Evolutionary conservation across 169 alveolate genomes (phyloP), one percentile per base, ranked within the genome.

Genomic region (Cryptosporidium ubiquitum): DNA sequence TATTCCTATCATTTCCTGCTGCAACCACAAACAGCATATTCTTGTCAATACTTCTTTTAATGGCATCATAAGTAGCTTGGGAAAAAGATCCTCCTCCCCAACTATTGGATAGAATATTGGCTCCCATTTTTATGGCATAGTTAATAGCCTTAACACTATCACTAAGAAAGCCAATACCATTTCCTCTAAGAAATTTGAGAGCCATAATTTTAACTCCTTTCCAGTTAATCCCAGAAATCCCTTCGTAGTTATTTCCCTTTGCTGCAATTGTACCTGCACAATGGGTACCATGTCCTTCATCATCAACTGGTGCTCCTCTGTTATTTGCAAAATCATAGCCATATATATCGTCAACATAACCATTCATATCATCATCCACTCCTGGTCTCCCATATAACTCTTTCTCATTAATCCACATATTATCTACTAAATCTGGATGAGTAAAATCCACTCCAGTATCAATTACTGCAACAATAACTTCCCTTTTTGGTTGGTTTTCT

Each of bases 361-460:
- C 97, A 85, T 94, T 94, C 44, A 69, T 18, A 74, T 93, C 95
- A 39, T 93, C 95, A 55, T 93, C 95, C 16, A 93, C 91, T 44
- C 94, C 95, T 10, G 89, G 89, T 33, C 89, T 92, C 5, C 95
- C 96, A 37, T 92, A 74, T 60, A 94, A 84, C 69, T 94, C 97
- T 35, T 69, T 89, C 26, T 92, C 86, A 69, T 94, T 94, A 29
- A 84, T 84, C 92, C 95, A 94, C 71, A 95, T 93, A 69, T 92
- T 92, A 0, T 74, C 93, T 23, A 70, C 91, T 69, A 96, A 70
- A 44, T 93, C 96, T 40, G 97, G 96, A 57, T 96, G 97, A 18
- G 91, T 85, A 84, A 84, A 92, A 75, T 94, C 97, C 2, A 96
- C 91, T 3, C 98, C 98, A 20, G 97, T 96, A 84, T 96, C 98